These are phyloP conservation scores for Kodamaea arcana DNA, from an alignment of 1,139 yeast genomes.

Conservation along the genomic window DNA sequence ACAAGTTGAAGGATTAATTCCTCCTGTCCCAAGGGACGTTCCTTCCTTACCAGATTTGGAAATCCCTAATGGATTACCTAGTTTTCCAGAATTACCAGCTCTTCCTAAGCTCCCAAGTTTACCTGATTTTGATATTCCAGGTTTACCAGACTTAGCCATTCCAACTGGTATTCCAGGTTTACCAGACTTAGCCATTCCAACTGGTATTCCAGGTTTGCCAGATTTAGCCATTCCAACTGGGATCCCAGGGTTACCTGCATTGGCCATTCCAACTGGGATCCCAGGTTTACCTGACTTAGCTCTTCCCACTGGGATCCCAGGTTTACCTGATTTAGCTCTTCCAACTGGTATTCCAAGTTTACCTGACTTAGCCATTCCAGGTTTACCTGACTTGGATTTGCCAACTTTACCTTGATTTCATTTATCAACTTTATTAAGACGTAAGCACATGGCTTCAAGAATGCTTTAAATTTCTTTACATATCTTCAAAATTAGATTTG, in stretches of 20 bases:
- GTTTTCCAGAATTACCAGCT: not conserved
- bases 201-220: not conserved
- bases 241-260: not conserved
- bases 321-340: not conserved
- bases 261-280: not conserved
- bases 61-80: too few species aligned
- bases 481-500: too few species aligned
- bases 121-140: not conserved
- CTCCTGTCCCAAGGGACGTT: not conserved
- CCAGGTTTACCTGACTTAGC: not conserved
- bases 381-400: not conserved
- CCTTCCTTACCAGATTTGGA: not conserved
- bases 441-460: too few species aligned
- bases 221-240: not conserved
- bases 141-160: not conserved
- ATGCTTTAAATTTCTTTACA: too few species aligned
- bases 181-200: not conserved
- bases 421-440: too few species aligned
- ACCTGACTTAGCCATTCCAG: not conserved
- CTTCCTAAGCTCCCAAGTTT: not conserved
- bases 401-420: too few species aligned
- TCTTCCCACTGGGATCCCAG: not conserved
- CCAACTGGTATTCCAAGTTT: not conserved
- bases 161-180: not conserved
- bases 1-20: not conserved